Evolutionary conservation across 768 basidiomycete species (phyloP), one percentile per base, ranked within the genome.

Genomic region (Botryobasidium botryosum): DNA sequence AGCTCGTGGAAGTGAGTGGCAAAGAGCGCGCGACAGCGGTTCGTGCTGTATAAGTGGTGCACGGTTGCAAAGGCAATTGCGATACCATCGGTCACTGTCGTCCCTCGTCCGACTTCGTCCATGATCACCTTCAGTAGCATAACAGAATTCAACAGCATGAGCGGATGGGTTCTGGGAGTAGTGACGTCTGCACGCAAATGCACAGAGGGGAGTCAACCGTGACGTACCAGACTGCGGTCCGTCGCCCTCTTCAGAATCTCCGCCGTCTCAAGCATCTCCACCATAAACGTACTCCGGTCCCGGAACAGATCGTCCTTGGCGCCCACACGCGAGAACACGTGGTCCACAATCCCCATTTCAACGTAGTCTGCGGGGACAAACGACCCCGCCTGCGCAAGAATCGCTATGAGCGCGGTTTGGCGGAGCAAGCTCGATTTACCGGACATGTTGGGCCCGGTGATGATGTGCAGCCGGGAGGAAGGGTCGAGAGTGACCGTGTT

Each of bases 1-100:
- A 97, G 62, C 57, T 96, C 90, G 58, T 97, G 91, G 56, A 94
- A 96, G 62, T 99, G 92, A n/a, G 92, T 99, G 5, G 92, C 92
- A 56, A 97, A 99, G 25, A 99, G 65, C n/a, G 85, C 70, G 15
- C 88, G 74, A 56, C 82, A 86, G 42, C 65, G 63, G 54, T 84
- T 85, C 25, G 71, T 69, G 28, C 71, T 63, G 31, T 75, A 62
- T 17, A 96, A 69, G 58, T 96, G 79, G 54, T 91, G 79, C 27
- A 91, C 68, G 2, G 86, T 77, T 5, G 86, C 84, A 55, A 87
- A 96, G 15, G 94, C 91, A 41, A 97, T 85, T 0, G 92, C 87
- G 12, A 96, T 61, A 7, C 92, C 92, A 55, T 94, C 91, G 49
- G 75, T 75, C 6, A 90, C 76, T 0, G 90, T 90, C 4, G 92